Evolutionary conservation across 345 rosid genomes (phyloP), one percentile per base, ranked within the genome.

Genomic region (Iberis pinnata): DNA sequence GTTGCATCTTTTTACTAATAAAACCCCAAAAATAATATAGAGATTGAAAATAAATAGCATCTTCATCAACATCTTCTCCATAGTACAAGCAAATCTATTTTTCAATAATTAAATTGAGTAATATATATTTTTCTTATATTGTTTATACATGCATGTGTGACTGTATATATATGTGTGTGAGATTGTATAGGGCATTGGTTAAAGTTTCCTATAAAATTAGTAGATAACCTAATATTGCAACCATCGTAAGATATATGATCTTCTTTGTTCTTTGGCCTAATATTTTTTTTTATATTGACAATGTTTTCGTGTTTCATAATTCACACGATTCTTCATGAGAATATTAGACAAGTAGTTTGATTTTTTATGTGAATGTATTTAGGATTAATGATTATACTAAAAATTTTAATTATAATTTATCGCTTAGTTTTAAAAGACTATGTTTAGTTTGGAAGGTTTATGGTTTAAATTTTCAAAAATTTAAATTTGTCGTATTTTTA

Each of bases 161-260:
- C 17, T 56, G 42, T 53, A 19, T 17, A 9, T 58, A 31, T 31
- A 18, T 39, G 10, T 48, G 38, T 53, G 31, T 40, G 26, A n/a
- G n/a, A n/a, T n/a, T 48, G 36, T 40, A 9, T 33, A 52, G 2
- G 47, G 54, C 19, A 56, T 39, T 49, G 33, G 38, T 25, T 48
- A 39, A 29, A 41, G 67, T 67, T 63, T 70, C 64, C 66, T 57
- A 48, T n/a, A n/a, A n/a, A n/a, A n/a, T 63, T 18, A 52, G 64
- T 70, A 60, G 78, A 70, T 70, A 59, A 70, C 78, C 75, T 66
- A 74, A 62, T 56, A 49, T 63, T 54, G n/a, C 58, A 67, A 69
- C 50, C 54, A 50, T 53, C 35, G 24, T 53, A 54, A 37, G 39
- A 43, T 61, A 48, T 37, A 43, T 47, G 41, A 54, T 29, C n/a